Base-by-base conservation (phyloP, 495 filamentous ascomycete species). In the Tuber aestivum region DNA sequence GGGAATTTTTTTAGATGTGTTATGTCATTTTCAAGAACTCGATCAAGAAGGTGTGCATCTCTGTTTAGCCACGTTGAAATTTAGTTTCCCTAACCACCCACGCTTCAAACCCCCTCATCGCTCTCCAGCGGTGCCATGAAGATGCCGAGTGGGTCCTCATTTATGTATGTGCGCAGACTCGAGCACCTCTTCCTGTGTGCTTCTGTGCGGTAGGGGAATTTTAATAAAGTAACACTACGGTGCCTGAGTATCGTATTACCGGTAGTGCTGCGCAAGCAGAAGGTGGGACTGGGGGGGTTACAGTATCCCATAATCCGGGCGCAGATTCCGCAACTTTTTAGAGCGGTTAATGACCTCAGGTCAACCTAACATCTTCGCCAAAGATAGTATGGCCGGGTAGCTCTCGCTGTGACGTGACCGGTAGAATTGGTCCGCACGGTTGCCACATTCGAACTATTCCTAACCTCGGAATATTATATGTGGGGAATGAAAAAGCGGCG, bases 21-120 rank as follows among this genome's bases (percentile, higher is more conserved):
- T 65, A 65, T 65, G 56, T 65, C 56, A 65, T 65, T 35, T 35
- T 35, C 56, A 35, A 35, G 56, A 65, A 65, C 56, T 35, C 56
- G 27, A 65, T 65, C 27, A 32, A 65, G 56, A 65, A 65, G 56
- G 56, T 65, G 56, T 35, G 56, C 56, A 35, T 65, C 56, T 35
- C 56, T 35, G 56, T 65, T 12, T 65, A 65, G 56, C 56, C 56
- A 65, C 14, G 56, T 65, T 65, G 27, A 20, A 35, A 18, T 65
- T 65, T 65, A 35, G 56, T 65, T 65, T 35, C 56, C 32, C 56
- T 65, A 35, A 65, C n/a, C 32, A 35, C 56, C n/a, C 23, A 23
- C 23, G 12, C n/a, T 0, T 10, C 50, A 27, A 27, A 27, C 50
- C 50, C 56, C 27, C 56, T 65, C 56, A 65, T 65, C 32, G 27